Conservation (phyloP, 2,329 filamentous ascomycete species). For the Blastomyces percursus region DNA sequence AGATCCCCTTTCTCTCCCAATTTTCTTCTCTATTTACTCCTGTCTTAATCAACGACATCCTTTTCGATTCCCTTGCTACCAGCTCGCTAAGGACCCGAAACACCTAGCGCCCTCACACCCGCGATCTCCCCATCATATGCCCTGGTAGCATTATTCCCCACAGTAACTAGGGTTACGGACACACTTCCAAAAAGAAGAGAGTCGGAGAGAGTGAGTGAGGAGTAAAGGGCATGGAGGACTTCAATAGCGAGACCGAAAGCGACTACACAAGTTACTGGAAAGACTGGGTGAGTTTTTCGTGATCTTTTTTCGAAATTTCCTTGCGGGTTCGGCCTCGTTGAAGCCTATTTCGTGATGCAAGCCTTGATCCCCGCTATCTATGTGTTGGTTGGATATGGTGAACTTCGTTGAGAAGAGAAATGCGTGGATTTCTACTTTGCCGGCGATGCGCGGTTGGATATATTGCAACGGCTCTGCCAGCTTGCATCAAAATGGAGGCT, state of each 20-base stretch:
- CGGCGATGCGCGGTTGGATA: not conserved
- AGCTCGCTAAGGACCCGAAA: not conserved
- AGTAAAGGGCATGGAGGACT: slow-evolving; percentile 70
- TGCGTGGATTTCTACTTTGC: not conserved
- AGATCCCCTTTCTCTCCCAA: not conserved
- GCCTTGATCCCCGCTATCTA: not conserved
- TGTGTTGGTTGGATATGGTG: not conserved
- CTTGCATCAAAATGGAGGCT: not conserved
- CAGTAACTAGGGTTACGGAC: not conserved
- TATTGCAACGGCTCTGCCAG: not conserved
- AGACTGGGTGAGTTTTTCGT: slow-evolving; percentile 73
- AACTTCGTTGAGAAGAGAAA: not conserved
- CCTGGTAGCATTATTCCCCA: not conserved
- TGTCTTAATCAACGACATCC: not conserved
- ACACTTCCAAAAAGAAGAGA: not conserved
- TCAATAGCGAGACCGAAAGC: slow-evolving; percentile 88
- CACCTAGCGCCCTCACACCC: not conserved
- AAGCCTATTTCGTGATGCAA: slow-evolving; percentile 6
- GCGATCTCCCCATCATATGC: not conserved
- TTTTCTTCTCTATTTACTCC: not conserved
- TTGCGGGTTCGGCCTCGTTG: slow-evolving; percentile 6
- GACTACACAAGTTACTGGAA: slow-evolving; percentile 99
- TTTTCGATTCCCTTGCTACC: not conserved
- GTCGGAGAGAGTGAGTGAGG: slow-evolving; percentile 6
- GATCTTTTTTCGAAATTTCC: not conserved